Percentiles rank a stretch among this genome's conserved stretches.
phyloP scores from a whole-genome alignment of 805 yeast genomes.

The Monosporozyma aerobia region DNA sequence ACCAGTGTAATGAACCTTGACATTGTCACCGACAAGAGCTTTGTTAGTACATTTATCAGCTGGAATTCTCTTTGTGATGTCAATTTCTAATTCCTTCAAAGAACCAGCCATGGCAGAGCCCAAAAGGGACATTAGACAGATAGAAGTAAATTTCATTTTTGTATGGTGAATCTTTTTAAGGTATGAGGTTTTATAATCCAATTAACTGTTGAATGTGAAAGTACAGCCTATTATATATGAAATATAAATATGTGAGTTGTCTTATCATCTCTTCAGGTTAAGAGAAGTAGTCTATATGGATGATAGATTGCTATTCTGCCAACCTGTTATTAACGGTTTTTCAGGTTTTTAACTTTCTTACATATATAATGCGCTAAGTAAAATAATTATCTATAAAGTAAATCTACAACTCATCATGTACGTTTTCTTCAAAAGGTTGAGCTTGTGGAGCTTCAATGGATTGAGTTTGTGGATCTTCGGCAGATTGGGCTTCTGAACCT shows the following conservation, averaged over 20 bases:
- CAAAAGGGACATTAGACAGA: constrained; percentile 2
- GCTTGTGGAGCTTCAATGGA: too few relatives aligned
- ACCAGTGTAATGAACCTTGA: constrained; percentile 77
- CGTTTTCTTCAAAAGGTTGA: background rate
- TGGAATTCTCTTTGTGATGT: constrained; percentile 41
- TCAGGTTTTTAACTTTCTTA: background rate
- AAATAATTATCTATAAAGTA: background rate
- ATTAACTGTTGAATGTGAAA: background rate
- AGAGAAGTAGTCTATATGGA: too few relatives aligned
- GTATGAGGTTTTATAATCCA: background rate
- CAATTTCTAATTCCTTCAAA: constrained; percentile 28
- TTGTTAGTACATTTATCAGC: constrained; percentile 45
- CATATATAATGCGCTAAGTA: background rate
- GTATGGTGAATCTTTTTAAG: background rate
- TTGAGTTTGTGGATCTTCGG: too few relatives aligned
- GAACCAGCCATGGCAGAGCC: constrained; percentile 16
- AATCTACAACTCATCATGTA: constrained; percentile 8
- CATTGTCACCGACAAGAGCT: constrained; percentile 56
- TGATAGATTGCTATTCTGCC: too few relatives aligned
- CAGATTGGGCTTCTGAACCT: background rate
- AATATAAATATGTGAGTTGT: too few relatives aligned
- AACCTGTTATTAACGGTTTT: too few relatives aligned
- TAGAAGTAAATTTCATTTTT: constrained; percentile 4
- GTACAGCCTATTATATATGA: too few relatives aligned
- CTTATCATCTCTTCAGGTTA: too few relatives aligned